phyloP scores from a whole-genome alignment of 2,329 filamentous ascomycete species.

The Fusarium sp. region DNA sequence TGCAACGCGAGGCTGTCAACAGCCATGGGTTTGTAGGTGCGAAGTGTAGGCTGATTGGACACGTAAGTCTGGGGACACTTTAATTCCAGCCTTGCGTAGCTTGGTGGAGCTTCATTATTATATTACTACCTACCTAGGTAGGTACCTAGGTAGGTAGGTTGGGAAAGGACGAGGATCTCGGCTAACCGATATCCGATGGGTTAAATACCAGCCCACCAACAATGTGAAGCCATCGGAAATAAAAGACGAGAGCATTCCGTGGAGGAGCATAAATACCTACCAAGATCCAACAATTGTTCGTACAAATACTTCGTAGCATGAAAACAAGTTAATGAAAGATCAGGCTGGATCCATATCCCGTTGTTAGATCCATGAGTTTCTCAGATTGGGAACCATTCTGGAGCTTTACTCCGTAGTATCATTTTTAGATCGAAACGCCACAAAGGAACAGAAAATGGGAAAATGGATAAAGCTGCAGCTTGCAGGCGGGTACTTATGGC shows the following conservation, averaged over 20 bases:
- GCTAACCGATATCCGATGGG: slow-evolving; percentile 12
- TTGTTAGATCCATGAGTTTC: neutral
- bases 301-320: neutral
- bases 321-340: neutral
- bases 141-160: too few relatives aligned
- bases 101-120: neutral
- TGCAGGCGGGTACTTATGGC: slow-evolving; percentile 7
- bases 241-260: slow-evolving; percentile 4
- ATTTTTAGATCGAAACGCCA: slow-evolving; percentile 3
- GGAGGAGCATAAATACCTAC: neutral
- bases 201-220: slow-evolving; percentile 4
- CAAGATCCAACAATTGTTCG: neutral
- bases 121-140: too few relatives aligned
- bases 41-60: slow-evolving; percentile 37
- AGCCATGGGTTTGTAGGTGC: slow-evolving; percentile 19
- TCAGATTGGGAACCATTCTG: too few relatives aligned
- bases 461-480: slow-evolving; percentile 23
- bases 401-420: neutral
- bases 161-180: slow-evolving; percentile 21
- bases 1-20: slow-evolving; percentile 47
- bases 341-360: neutral
- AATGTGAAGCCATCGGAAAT: slow-evolving; percentile 4
- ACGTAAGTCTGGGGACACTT: neutral
- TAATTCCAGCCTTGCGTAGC: slow-evolving; percentile 34
- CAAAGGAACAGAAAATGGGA: slow-evolving; percentile 19